Conservation (phyloP, 164 flowering plant species). For the Berberis thunbergii region DNA sequence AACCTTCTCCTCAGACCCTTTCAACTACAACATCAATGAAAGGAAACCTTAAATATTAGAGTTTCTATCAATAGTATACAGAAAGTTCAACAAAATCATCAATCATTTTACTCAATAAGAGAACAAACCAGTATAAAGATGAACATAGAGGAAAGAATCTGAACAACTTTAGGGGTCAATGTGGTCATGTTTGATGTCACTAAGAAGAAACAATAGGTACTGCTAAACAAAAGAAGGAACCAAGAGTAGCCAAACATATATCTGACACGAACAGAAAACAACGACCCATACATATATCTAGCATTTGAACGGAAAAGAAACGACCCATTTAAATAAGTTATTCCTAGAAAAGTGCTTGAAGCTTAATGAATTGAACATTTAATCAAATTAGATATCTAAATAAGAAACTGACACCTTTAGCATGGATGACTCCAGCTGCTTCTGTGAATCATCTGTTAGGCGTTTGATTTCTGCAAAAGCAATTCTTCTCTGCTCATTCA, state of each 20-base stretch:
- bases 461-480: constrained; percentile 77
- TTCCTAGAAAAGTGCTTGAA: not conserved
- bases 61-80: not conserved
- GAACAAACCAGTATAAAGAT: not conserved
- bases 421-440: constrained; percentile 43
- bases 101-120: not conserved
- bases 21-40: constrained; percentile 35
- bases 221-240: not conserved
- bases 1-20: constrained; percentile 55
- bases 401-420: constrained; percentile 43
- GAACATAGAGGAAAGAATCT: not conserved
- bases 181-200: too few relatives aligned
- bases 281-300: not conserved
- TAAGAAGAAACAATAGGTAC: not conserved
- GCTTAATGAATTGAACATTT: not conserved
- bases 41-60: not conserved
- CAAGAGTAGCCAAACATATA: not conserved
- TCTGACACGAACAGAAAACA: not conserved
- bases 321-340: not conserved
- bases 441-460: constrained; percentile 42
- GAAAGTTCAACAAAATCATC: not conserved
- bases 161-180: not conserved
- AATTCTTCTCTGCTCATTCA: constrained; percentile 82
- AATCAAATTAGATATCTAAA: not conserved
- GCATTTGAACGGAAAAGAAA: not conserved